Evolutionary conservation across 2,329 filamentous ascomycete species (phyloP).

Genomic region (Amesomyces nigricolor): DNA sequence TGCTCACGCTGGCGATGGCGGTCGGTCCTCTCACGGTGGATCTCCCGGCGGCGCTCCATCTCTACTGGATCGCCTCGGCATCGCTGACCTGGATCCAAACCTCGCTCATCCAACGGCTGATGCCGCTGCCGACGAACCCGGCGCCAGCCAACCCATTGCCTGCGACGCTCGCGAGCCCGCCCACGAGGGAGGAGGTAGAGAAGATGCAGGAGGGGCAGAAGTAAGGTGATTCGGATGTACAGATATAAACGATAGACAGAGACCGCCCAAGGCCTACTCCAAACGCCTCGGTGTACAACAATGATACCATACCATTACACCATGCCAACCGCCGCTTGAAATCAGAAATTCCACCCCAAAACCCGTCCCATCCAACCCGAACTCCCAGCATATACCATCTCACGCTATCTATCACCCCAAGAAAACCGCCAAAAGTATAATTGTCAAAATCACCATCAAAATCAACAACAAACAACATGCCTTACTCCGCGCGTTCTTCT

Average conservation of each 20-base stretch:
- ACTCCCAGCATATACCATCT: conserved; percentile 1
- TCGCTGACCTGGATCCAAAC: conserved; percentile 24
- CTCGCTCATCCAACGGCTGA: conserved; percentile 20
- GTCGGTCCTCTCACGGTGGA: conserved; percentile 36
- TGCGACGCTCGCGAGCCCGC: neutral
- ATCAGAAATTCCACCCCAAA: neutral
- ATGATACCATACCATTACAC: conserved; percentile 9
- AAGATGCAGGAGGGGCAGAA: neutral
- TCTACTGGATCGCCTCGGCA: conserved; percentile 40
- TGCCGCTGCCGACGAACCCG: conserved; percentile 16
- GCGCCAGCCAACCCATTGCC: conserved; percentile 1
- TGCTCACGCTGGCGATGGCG: conserved; percentile 29
- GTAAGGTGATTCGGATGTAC: conserved; percentile 1
- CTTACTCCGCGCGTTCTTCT: conserved; percentile 92
- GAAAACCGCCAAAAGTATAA: conserved; percentile 82
- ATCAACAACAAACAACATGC: conserved; percentile 89
- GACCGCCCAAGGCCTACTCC: conserved; percentile 10
- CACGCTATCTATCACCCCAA: conserved; percentile 50
- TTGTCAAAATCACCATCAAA: conserved; percentile 78
- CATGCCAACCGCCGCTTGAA: neutral
- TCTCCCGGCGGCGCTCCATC: conserved; percentile 39
- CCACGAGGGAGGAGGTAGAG: conserved; percentile 1
- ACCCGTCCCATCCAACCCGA: neutral
- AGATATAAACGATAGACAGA: conserved; percentile 4
- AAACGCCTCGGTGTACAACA: conserved; percentile 19